Conservation (phyloP, 2,329 filamentous ascomycete species). For the Colletotrichum sp. region DNA sequence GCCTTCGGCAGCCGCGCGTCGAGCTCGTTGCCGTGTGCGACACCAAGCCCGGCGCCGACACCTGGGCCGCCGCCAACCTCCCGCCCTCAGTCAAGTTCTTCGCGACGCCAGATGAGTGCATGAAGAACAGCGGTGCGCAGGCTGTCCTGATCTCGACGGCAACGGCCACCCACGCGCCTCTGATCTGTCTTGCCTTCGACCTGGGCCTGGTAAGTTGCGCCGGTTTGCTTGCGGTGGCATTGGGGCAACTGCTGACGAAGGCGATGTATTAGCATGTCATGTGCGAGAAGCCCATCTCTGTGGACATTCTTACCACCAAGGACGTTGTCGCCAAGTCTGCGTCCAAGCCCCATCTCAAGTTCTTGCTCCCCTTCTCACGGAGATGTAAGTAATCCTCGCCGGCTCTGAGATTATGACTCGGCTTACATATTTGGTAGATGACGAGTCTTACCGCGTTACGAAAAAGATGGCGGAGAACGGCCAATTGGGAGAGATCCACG, state of each 20-base stretch:
- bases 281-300: background rate
- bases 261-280: background rate
- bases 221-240: background rate
- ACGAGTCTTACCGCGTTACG: background rate
- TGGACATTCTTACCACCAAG: background rate
- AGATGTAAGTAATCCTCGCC: background rate
- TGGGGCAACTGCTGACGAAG: background rate
- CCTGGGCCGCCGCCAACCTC: background rate
- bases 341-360: background rate
- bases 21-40: background rate
- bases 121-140: background rate
- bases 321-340: background rate
- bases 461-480: background rate
- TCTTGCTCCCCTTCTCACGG: background rate
- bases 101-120: background rate
- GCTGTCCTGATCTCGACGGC: background rate
- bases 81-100: background rate
- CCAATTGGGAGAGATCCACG: background rate
- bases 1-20: background rate
- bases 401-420: fast-evolving
- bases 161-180: background rate
- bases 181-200: background rate
- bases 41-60: background rate
- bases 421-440: fast-evolving
- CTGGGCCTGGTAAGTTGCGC: background rate